Evolutionary conservation across 140 eudicot species (phyloP).

Genomic region (Ambrosia hybrid): DNA sequence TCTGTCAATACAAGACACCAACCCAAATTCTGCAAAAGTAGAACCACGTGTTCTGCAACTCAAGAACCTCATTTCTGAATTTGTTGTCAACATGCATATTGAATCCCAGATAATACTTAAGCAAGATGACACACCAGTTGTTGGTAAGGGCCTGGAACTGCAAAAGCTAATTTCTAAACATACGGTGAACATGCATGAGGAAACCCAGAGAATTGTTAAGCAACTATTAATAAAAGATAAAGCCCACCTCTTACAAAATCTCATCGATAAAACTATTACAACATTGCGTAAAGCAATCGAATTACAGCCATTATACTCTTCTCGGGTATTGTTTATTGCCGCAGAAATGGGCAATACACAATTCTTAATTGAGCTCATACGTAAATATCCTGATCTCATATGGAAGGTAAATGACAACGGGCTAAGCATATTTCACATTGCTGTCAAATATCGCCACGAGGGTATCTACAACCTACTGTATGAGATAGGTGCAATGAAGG

Average conservation of each 20-base stretch:
- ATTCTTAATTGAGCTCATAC: neutral
- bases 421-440: conserved; percentile 31
- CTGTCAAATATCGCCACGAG: conserved; percentile 34
- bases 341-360: conserved; percentile 11
- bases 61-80: neutral
- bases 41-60: neutral
- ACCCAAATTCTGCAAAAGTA: neutral
- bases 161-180: neutral
- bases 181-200: neutral
- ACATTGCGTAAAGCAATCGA: neutral
- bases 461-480: neutral
- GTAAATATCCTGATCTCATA: neutral
- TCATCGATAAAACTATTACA: neutral
- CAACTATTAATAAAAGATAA: neutral
- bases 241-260: neutral
- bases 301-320: neutral
- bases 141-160: conserved; percentile 27
- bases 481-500: conserved; percentile 4
- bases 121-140: conserved; percentile 12
- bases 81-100: neutral
- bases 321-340: conserved; percentile 22
- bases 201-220: conserved; percentile 8
- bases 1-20: neutral
- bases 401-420: conserved; percentile 12
- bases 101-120: conserved; percentile 1